Evolutionary conservation across 2,329 filamentous ascomycete genomes (phyloP).

Genomic region (Lachnellula suecica): DNA sequence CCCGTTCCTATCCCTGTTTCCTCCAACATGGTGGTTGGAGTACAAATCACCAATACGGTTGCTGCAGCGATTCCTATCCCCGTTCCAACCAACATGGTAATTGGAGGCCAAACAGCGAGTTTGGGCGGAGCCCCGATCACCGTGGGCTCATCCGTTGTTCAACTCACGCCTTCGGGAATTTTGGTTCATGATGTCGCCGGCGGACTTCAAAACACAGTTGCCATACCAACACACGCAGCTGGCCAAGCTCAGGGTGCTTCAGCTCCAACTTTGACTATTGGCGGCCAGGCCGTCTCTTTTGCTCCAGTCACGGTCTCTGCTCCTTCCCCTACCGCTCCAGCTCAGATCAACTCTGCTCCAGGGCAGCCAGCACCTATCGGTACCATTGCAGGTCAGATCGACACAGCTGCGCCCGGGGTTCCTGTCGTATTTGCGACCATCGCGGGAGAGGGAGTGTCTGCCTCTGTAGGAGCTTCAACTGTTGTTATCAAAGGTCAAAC

Average conservation of each 20-base stretch:
- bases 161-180: not conserved
- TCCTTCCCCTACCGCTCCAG: not conserved
- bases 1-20: not conserved
- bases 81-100: not conserved
- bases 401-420: conserved; percentile 13
- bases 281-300: not conserved
- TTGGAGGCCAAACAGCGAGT: not conserved
- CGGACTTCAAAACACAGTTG: not conserved
- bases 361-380: conserved; percentile 17
- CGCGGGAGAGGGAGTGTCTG: conserved; percentile 7
- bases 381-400: conserved; percentile 14
- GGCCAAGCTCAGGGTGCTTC: not conserved
- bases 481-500: conserved; percentile 4
- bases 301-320: not conserved
- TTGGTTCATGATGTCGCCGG: not conserved
- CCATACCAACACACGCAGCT: not conserved
- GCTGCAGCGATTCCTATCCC: not conserved
- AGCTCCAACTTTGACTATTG: not conserved
- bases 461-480: not conserved
- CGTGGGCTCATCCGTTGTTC: not conserved
- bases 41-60: not conserved
- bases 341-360: not conserved
- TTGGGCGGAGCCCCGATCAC: not conserved
- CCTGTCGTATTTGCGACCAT: not conserved
- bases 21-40: not conserved